A percentile compares a stretch with the other conserved stretches of the same genome.
Evolutionary conservation across 306 rosid genomes (phyloP).

Genomic region (Clitoria ternatea): DNA sequence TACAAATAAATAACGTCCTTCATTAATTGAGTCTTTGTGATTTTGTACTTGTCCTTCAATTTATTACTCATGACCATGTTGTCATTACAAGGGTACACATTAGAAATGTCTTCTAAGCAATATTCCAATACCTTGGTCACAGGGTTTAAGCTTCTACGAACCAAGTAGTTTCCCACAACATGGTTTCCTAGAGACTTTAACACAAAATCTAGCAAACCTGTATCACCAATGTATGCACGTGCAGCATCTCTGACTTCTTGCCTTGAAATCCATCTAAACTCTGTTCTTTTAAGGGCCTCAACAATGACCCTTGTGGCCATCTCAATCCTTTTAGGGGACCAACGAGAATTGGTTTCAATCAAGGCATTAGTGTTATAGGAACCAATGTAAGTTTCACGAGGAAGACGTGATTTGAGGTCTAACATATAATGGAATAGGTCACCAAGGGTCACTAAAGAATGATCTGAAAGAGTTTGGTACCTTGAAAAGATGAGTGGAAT

Average conservation of each 20-base stretch:
- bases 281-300: constrained; percentile 58
- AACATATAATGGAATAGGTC: constrained; percentile 68
- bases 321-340: constrained; percentile 77
- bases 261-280: constrained; percentile 69
- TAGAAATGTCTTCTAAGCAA: constrained; percentile 71
- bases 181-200: constrained; percentile 74
- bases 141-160: constrained; percentile 68
- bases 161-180: constrained; percentile 69
- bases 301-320: constrained; percentile 70
- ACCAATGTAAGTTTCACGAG: constrained; percentile 31
- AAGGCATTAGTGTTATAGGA: constrained; percentile 30
- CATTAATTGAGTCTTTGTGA: constrained; percentile 54
- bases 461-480: constrained; percentile 68
- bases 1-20: constrained; percentile 68
- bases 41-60: constrained; percentile 45
- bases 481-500: constrained; percentile 55
- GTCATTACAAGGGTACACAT: constrained; percentile 39
- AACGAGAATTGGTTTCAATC: constrained; percentile 57
- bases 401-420: constrained; percentile 68
- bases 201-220: constrained; percentile 72
- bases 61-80: constrained; percentile 28
- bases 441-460: constrained; percentile 61
- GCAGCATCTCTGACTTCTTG: constrained; percentile 88
- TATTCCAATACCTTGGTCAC: constrained; percentile 79
- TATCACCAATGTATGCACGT: constrained; percentile 67